phyloP scores from a whole-genome alignment of 768 basidiomycete species.

The Xerocomus brunneocitrinus region DNA sequence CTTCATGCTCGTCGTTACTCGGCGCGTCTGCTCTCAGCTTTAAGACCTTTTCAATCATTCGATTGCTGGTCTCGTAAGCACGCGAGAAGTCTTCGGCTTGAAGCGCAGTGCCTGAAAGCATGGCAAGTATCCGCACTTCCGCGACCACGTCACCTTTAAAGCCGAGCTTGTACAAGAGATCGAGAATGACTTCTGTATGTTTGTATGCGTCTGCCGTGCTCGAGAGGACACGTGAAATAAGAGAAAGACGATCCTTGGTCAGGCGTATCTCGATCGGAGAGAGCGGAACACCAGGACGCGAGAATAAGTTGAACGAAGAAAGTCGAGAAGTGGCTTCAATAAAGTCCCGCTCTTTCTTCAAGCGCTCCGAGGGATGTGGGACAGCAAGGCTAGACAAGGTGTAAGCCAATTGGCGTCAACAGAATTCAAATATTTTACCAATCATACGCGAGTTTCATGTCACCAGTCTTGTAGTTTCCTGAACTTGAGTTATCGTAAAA shows the following conservation, averaged over 20 bases:
- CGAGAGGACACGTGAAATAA: constrained; percentile 83
- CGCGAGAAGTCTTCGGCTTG: constrained; percentile 73
- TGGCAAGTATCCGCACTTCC: constrained; percentile 77
- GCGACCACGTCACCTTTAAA: constrained; percentile 67
- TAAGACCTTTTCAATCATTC: constrained; percentile 65
- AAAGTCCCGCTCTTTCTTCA: constrained; percentile 77
- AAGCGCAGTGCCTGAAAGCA: constrained; percentile 86
- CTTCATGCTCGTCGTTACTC: constrained; percentile 33
- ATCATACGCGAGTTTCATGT: constrained; percentile 96
- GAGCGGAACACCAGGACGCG: constrained; percentile 70
- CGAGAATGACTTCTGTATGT: constrained; percentile 88
- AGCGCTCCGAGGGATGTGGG: constrained; percentile 54
- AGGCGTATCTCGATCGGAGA: constrained; percentile 92
- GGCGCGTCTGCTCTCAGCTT: constrained; percentile 38
- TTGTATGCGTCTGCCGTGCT: constrained; percentile 85
- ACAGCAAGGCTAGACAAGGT: constrained; percentile 62
- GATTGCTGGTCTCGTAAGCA: constrained; percentile 67
- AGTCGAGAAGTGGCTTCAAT: constrained; percentile 97
- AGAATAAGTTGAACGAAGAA: constrained; percentile 83
- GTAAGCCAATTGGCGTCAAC: constrained; percentile 1
- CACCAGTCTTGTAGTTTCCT: constrained; percentile 88
- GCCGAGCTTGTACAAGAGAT: constrained; percentile 86
- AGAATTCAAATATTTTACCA: constrained; percentile 50
- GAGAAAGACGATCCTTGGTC: constrained; percentile 79
- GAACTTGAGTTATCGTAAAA: constrained; percentile 93